phyloP scores from a whole-genome alignment of 2,329 filamentous ascomycete species.

The Emericellopsis atlantica region DNA sequence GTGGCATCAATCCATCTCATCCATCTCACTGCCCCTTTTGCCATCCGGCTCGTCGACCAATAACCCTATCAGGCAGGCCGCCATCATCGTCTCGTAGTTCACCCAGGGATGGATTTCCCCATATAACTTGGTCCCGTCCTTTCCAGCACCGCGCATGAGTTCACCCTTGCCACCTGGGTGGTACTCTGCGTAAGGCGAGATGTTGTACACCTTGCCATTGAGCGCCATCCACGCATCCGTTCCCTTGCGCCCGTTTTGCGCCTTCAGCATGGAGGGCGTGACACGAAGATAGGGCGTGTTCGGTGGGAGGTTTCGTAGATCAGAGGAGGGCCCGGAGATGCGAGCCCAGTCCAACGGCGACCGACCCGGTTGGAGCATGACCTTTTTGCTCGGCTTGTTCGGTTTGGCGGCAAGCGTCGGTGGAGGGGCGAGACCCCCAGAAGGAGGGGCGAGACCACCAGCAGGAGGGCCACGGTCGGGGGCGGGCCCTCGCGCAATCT shows the following conservation, averaged over 20 bases:
- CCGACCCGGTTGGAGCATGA: conserved; percentile 77
- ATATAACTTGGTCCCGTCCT: conserved; percentile 51
- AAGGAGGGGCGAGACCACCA: conserved; percentile 4
- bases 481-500: conserved; percentile 29
- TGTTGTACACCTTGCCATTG: conserved; percentile 86
- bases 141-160: conserved; percentile 48
- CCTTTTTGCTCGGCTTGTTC: conserved; percentile 50
- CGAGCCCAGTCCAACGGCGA: conserved; percentile 95
- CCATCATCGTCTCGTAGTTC: conserved; percentile 59
- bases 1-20: conserved; percentile 39
- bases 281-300: conserved; percentile 53
- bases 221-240: conserved; percentile 85
- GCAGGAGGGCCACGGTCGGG: conserved; percentile 25
- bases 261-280: conserved; percentile 66
- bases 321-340: conserved; percentile 49
- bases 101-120: conserved; percentile 60
- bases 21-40: conserved; percentile 31
- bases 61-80: conserved; percentile 49
- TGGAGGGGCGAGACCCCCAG: conserved; percentile 37
- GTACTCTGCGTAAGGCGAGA: conserved; percentile 78
- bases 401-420: conserved; percentile 40
- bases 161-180: conserved; percentile 81
- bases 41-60: conserved; percentile 43
- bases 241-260: conserved; percentile 70
- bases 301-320: conserved; percentile 51